Evolutionary conservation across 2,329 filamentous ascomycete species (phyloP), one percentile per base, ranked within the genome.

Genomic region (Xylaria sp.): DNA sequence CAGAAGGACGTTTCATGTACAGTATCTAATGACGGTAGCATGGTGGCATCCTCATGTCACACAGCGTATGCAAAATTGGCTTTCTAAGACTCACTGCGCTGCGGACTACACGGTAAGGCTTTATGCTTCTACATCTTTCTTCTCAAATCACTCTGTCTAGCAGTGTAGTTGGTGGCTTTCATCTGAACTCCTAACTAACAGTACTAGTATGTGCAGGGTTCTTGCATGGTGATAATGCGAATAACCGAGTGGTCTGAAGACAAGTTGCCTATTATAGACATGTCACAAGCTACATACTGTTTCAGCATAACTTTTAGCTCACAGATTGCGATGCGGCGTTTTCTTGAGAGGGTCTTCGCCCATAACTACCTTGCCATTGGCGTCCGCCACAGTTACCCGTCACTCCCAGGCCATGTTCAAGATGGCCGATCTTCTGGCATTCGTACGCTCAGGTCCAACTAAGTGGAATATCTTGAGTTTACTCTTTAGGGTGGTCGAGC

Each of bases 1-100:
- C 46, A 50, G n/a, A 60, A 50, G 15, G 2, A 46, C 37, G 64
- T 70, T 67, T 70, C 64, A 70, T 20, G 48, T 63, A 61, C 28
- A 34, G 41, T 13, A n/a, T 55, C 10, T 48, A 23, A 52, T 54
- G 51, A 55, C 52, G 46, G 37, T 46, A n/a, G 23, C 28, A 58
- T 44, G 20, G 10, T 7, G 2, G 13, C 37, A 3, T 37, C 23
- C 18, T 52, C 46, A 25, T 60, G 23, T 32, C 25, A 56, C 32
- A 55, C 4, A 13, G n/a, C 4, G 6, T 4, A 54, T 10, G 34
- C 20, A 52, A 32, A 23, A 34, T 20, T 18, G 15, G 7, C 15
- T 23, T 9, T 20, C 32, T 55, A 13, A 37, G 23, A 12, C 46
- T 63, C 25, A 10, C 37, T 48, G n/a, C 56, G 50, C 34, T 23